Evolutionary conservation across 2,329 filamentous ascomycete genomes (phyloP).

Genomic region (Fusarium siculi): DNA sequence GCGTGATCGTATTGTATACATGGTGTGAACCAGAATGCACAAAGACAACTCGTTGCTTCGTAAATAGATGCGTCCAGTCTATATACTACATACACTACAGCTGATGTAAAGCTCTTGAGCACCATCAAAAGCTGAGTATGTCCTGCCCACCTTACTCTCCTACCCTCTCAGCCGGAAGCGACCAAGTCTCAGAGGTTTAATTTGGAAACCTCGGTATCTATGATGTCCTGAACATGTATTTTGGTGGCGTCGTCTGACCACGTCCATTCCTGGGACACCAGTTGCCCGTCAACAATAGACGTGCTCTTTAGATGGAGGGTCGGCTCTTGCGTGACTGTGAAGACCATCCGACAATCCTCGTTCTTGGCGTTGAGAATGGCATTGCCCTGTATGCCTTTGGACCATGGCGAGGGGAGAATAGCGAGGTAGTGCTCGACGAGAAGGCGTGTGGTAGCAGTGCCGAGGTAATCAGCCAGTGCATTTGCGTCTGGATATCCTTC

Average conservation of each 20-base stretch:
- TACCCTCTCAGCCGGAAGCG: neutral
- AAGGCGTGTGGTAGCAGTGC: conserved; percentile 54
- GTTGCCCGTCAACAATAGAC: conserved; percentile 25
- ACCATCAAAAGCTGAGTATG: neutral
- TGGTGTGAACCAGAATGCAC: neutral
- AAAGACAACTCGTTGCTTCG: neutral
- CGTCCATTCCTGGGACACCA: conserved; percentile 41
- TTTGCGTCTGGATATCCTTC: conserved; percentile 57
- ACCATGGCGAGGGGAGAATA: conserved; percentile 42
- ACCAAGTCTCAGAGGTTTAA: neutral
- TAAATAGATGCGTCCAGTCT: neutral
- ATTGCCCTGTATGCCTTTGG: conserved; percentile 47
- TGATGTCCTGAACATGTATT: conserved; percentile 37
- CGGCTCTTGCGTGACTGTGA: conserved; percentile 42
- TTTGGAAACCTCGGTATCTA: conserved; percentile 32
- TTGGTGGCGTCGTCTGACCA: conserved; percentile 41
- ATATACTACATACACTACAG: neutral
- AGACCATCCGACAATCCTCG: conserved; percentile 46
- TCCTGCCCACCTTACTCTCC: neutral
- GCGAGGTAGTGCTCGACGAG: conserved; percentile 52
- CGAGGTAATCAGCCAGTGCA: conserved; percentile 59
- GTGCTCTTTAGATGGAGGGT: conserved; percentile 40
- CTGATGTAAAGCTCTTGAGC: neutral
- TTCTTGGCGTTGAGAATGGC: conserved; percentile 46
- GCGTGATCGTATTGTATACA: neutral